Conservation (phyloP, 2,329 filamentous ascomycete genomes). For the Helminthosporium solani region DNA sequence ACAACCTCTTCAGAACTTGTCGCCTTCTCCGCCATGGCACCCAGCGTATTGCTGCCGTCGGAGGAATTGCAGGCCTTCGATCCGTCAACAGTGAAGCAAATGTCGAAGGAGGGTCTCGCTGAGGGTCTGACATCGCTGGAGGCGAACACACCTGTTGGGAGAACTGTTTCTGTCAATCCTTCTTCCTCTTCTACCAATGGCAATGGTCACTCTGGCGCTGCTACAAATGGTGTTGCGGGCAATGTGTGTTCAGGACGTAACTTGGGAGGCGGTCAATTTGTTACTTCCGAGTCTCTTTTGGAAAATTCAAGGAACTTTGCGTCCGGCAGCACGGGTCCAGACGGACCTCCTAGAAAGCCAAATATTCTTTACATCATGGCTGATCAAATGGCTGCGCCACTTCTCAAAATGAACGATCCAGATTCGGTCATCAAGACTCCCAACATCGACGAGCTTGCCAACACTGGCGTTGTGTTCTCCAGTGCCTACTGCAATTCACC, state of each 20-base stretch:
- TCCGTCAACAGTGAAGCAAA: slow-evolving; percentile 18
- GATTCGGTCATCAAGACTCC: slow-evolving; percentile 89
- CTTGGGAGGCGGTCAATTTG: slow-evolving; percentile 19
- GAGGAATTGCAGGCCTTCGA: slow-evolving; percentile 21
- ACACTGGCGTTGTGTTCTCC: slow-evolving; percentile 83
- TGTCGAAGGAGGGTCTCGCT: slow-evolving; percentile 7
- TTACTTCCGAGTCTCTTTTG: slow-evolving; percentile 31
- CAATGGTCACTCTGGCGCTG: slow-evolving; percentile 5
- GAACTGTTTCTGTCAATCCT: slow-evolving; percentile 14
- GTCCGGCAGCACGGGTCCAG: slow-evolving; percentile 12
- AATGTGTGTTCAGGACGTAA: slow-evolving; percentile 13
- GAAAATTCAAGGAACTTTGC: slow-evolving; percentile 29
- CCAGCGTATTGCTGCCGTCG: slow-evolving; percentile 29
- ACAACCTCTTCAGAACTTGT: neutral
- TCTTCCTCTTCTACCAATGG: slow-evolving; percentile 18
- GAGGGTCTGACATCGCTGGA: slow-evolving; percentile 25
- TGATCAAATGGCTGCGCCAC: slow-evolving; percentile 86
- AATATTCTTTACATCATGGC: slow-evolving; percentile 96
- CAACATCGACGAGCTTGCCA: slow-evolving; percentile 79
- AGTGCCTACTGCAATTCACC: slow-evolving; percentile 94
- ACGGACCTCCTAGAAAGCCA: slow-evolving; percentile 49
- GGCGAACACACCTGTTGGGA: slow-evolving; percentile 21
- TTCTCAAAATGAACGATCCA: slow-evolving; percentile 88
- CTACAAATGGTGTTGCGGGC: slow-evolving; percentile 10
- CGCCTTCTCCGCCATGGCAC: slow-evolving; percentile 30